Percentiles rank a stretch among this genome's conserved stretches.
phyloP scores from a whole-genome alignment of 768 basidiomycete species.

The Lentinula sp. region DNA sequence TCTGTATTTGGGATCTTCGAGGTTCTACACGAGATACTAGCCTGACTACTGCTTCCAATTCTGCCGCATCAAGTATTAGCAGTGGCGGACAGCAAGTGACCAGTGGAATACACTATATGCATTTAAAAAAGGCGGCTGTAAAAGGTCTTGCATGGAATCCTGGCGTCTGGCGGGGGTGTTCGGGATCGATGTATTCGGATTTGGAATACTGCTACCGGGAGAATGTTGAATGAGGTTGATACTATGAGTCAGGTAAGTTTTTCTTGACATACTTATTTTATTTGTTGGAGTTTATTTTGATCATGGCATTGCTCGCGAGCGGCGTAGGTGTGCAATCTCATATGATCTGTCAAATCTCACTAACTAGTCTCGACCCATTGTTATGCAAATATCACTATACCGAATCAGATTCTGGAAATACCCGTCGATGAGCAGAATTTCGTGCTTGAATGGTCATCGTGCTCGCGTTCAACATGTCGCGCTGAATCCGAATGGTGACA shows the following conservation, averaged over 20 bases:
- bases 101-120: constrained; percentile 41
- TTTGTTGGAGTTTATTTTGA: not conserved
- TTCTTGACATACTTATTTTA: not conserved
- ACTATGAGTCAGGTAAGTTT: constrained; percentile 60
- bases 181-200: constrained; percentile 75
- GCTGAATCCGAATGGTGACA: constrained; percentile 70
- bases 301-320: too few relatives aligned
- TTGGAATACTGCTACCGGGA: constrained; percentile 67
- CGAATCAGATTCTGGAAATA: constrained; percentile 76
- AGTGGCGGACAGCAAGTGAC: not conserved
- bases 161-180: constrained; percentile 76
- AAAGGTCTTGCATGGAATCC: constrained; percentile 73
- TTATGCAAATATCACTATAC: constrained; percentile 61
- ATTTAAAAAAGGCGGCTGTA: constrained; percentile 72
- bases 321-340: constrained; percentile 53
- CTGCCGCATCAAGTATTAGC: too few relatives aligned
- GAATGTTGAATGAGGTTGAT: constrained; percentile 57
- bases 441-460: constrained; percentile 65
- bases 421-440: constrained; percentile 68
- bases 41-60: not conserved
- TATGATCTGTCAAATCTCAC: constrained; percentile 68
- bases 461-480: constrained; percentile 70
- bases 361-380: constrained; percentile 78
- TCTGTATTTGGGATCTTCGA: constrained; percentile 68
- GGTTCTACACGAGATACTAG: constrained; percentile 22